A percentile compares a stretch with the other conserved stretches of the same genome.
phyloP scores from a whole-genome alignment of 345 rosid species.

The Eucalyptus virginea region DNA sequence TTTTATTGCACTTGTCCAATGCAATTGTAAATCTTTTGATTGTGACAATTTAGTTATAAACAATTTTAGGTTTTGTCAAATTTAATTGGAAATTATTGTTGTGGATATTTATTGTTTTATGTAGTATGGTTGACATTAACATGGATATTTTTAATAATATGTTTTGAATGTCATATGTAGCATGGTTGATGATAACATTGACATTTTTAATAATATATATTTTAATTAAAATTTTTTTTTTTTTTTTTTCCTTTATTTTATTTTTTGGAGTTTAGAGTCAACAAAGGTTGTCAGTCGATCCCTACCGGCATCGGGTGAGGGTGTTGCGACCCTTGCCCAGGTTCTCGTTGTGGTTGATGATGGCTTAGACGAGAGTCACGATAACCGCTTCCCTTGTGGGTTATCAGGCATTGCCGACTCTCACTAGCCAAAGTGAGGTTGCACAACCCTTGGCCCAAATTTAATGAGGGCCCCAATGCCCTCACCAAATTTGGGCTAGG shows the following conservation, averaged over 20 bases:
- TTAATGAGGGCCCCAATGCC: not conserved
- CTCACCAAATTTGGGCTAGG: not conserved
- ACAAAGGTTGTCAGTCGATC: rapidly evolving
- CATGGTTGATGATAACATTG: too few relatives aligned
- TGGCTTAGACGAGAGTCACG: not conserved
- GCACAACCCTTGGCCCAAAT: rapidly evolving
- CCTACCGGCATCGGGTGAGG: rapidly evolving
- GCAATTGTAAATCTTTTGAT: too few relatives aligned
- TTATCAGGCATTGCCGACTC: too few relatives aligned
- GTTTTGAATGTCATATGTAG: too few relatives aligned
- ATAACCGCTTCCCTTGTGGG: too few relatives aligned
- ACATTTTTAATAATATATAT: too few relatives aligned
- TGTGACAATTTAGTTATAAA: too few relatives aligned
- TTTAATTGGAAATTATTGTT: rapidly evolving
- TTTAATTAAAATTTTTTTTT: too few relatives aligned
- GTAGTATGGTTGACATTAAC: too few relatives aligned
- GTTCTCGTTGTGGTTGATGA: rapidly evolving
- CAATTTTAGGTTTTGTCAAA: not conserved
- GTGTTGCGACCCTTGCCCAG: rapidly evolving
- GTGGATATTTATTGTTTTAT: rapidly evolving
- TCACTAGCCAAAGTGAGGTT: not conserved
- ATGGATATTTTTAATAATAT: too few relatives aligned
- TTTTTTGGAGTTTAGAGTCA: too few relatives aligned
- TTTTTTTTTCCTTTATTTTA: too few relatives aligned
- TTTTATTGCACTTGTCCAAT: not conserved